Conservation (phyloP, 139 green algal species). For the Tetratostichococcus sp. region DNA sequence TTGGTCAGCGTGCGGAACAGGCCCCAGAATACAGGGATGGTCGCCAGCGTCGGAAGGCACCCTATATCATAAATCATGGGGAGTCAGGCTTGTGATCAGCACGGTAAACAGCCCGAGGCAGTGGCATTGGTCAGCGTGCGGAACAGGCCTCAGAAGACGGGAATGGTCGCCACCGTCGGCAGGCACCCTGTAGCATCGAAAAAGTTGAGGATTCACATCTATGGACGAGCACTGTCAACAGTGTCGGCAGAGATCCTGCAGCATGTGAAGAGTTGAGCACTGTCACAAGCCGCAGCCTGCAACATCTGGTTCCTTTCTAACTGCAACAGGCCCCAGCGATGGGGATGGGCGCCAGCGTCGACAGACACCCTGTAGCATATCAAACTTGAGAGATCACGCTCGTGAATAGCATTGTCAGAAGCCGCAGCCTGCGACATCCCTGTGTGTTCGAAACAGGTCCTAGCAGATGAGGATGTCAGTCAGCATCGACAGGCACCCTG, state of each 20-base stretch:
- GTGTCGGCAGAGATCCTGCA: too few species aligned
- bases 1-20: slow-evolving; percentile 77
- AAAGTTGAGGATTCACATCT: too few species aligned
- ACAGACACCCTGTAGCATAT: background rate
- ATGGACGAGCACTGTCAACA: too few species aligned
- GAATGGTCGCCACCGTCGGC: background rate
- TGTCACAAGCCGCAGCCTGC: too few species aligned
- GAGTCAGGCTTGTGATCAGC: too few species aligned
- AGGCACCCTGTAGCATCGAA: background rate
- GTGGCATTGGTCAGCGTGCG: background rate
- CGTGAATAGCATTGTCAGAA: too few species aligned
- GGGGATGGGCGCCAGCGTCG: background rate
- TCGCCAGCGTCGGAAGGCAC: slow-evolving; percentile 83
- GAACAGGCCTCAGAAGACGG: background rate
- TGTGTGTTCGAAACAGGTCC: too few species aligned
- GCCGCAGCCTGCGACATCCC: too few species aligned
- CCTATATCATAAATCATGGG: too few species aligned
- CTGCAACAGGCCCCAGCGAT: background rate
- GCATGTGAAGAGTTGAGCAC: too few species aligned
- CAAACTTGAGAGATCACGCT: too few species aligned
- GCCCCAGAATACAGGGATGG: slow-evolving; percentile 91
- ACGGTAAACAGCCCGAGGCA: background rate
- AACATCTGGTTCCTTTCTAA: too few species aligned
- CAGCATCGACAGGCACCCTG: background rate
- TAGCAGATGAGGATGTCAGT: background rate